Conservation (phyloP, 352 stramenopile genomes). For the Pythium guiyangense region DNA sequence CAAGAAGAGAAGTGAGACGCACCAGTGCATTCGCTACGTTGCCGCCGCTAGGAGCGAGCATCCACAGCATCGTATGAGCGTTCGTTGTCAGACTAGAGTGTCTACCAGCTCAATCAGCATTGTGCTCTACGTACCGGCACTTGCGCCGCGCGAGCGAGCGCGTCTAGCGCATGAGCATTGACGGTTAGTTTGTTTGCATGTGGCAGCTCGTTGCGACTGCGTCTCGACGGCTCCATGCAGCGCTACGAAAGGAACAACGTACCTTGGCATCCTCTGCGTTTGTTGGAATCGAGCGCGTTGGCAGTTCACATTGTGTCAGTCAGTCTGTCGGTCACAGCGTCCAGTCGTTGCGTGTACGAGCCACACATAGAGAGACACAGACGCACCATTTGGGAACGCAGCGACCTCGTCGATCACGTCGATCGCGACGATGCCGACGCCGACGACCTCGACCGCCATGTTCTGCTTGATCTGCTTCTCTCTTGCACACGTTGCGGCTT, state of each 20-base stretch:
- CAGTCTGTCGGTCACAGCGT: no score
- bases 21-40: conserved; percentile 67
- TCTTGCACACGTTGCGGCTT: neutral
- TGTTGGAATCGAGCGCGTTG: neutral
- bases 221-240: no score
- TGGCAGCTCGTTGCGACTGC: no score
- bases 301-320: no score
- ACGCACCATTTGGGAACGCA: conserved; percentile 46
- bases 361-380: neutral
- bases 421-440: conserved; percentile 66
- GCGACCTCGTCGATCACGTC: conserved; percentile 66
- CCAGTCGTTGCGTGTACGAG: no score
- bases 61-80: neutral
- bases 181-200: no score
- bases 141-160: conserved; percentile 44
- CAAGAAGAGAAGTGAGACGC: neutral
- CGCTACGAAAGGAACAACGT: neutral
- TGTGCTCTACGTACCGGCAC: conserved; percentile 23
- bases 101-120: neutral
- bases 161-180: conserved; percentile 21
- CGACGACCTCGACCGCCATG: conserved; percentile 46
- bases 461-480: neutral
- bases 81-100: neutral
- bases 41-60: conserved; percentile 30
- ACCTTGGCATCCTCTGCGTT: conserved; percentile 58